Conservation (phyloP, 1,284 basidiomycete genomes). For the Farysia itapuensis region DNA sequence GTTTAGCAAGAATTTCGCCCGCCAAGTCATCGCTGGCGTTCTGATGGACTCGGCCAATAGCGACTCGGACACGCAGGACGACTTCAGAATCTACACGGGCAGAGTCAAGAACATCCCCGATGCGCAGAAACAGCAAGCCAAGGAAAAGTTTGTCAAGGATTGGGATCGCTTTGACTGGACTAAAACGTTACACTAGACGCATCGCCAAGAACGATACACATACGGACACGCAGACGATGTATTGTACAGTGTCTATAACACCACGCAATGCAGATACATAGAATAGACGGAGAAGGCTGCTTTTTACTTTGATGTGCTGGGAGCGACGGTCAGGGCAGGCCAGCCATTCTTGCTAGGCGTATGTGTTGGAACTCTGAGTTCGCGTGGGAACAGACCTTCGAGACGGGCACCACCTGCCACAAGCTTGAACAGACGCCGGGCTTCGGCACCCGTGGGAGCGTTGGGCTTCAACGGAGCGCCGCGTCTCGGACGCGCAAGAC, state of each 20-base stretch:
- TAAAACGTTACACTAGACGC: no score
- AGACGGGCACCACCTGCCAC: slow-evolving; percentile 45
- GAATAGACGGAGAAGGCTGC: no score
- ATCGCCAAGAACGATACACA: no score
- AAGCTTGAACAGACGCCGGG: slow-evolving; percentile 37
- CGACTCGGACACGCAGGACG: no score
- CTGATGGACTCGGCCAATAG: no score
- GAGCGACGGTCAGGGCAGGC: no score
- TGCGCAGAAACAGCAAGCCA: slow-evolving; percentile 70
- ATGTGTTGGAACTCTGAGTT: slow-evolving; percentile 51
- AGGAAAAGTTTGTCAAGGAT: slow-evolving; percentile 66
- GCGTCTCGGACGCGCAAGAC: slow-evolving; percentile 30
- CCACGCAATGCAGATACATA: no score
- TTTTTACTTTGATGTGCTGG: no score
- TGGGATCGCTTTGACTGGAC: slow-evolving; percentile 62
- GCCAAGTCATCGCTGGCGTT: slow-evolving; percentile 89
- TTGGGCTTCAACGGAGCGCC: slow-evolving; percentile 12
- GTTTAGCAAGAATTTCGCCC: slow-evolving; percentile 69
- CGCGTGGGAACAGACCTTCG: slow-evolving; percentile 53
- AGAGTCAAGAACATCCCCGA: slow-evolving; percentile 59
- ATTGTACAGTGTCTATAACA: no score
- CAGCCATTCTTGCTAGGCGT: slow-evolving; percentile 48
- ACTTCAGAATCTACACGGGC: not conserved
- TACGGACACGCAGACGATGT: no score
- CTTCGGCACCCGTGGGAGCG: slow-evolving; percentile 30